Evolutionary conservation across 176 grass and related monocot genomes (phyloP).

Genomic region (Carex myosuroides): DNA sequence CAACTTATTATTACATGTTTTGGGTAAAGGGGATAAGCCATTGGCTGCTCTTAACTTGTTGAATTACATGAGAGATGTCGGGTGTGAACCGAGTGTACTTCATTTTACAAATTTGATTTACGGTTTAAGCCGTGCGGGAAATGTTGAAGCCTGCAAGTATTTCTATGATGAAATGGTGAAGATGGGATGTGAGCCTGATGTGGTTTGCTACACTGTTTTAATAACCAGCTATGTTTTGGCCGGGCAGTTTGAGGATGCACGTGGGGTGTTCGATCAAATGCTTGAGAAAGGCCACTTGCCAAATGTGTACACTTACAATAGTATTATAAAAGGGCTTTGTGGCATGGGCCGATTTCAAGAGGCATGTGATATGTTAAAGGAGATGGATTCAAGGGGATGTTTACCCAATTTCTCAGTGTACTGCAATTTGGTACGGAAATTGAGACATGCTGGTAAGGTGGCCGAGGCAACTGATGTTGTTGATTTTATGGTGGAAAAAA

Average conservation of each 20-base stretch:
- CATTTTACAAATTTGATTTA: slow-evolving; percentile 98
- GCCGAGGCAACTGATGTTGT: slow-evolving; percentile 73
- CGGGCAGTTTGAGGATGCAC: slow-evolving; percentile 63
- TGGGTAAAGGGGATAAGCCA: slow-evolving; percentile 88
- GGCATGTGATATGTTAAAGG: slow-evolving; percentile 74
- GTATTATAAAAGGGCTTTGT: slow-evolving; percentile 70
- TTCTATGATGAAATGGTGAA: slow-evolving; percentile 96
- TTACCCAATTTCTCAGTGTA: slow-evolving; percentile 92
- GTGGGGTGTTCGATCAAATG: slow-evolving; percentile 72
- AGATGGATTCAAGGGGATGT: slow-evolving; percentile 73
- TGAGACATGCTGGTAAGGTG: slow-evolving; percentile 64
- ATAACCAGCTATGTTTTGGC: slow-evolving; percentile 70
- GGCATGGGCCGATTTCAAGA: slow-evolving; percentile 63
- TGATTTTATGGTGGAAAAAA: slow-evolving; percentile 79
- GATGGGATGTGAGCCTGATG: slow-evolving; percentile 73
- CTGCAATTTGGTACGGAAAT: slow-evolving; percentile 51
- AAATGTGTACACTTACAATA: slow-evolving; percentile 93
- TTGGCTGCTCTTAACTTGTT: slow-evolving; percentile 87
- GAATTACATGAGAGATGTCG: slow-evolving; percentile 86
- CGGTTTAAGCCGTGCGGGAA: slow-evolving; percentile 79
- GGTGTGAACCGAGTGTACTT: slow-evolving; percentile 61
- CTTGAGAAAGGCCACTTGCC: slow-evolving; percentile 67
- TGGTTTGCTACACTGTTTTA: slow-evolving; percentile 90
- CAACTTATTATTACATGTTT: slow-evolving; percentile 87
- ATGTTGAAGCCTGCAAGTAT: slow-evolving; percentile 88